Evolutionary conservation across 2,329 filamentous ascomycete species (phyloP).

Genomic region (Sphaceloma murrayae): DNA sequence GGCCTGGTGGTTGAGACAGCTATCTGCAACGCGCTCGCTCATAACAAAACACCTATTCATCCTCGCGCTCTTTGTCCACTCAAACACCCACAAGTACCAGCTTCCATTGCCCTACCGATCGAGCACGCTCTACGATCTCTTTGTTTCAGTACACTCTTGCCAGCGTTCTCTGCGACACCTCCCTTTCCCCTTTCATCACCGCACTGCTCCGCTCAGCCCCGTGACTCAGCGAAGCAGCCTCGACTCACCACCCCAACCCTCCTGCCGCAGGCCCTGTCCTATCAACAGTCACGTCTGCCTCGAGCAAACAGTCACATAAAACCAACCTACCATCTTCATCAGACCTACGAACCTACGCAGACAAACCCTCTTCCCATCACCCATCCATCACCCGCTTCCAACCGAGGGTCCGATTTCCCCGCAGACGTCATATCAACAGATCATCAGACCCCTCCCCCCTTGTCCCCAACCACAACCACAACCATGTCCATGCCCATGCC

Average conservation of each 20-base stretch:
- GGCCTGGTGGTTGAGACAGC: slow-evolving; percentile 9
- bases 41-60: slow-evolving; percentile 11
- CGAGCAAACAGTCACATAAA: not conserved
- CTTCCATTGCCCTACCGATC: slow-evolving; percentile 4
- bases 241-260: slow-evolving; percentile 3
- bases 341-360: not conserved
- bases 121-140: no score
- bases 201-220: slow-evolving; percentile 6
- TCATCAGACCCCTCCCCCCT: slow-evolving; percentile 1
- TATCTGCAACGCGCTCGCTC: slow-evolving; percentile 7
- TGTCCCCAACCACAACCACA: no score
- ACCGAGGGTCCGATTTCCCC: slow-evolving; percentile 3
- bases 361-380: not conserved
- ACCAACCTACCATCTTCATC: not conserved
- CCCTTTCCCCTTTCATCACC: slow-evolving; percentile 11
- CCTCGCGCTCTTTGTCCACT: slow-evolving; percentile 10
- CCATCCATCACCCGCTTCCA: not conserved
- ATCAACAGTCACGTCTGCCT: slow-evolving; percentile 4
- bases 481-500: slow-evolving; percentile 35
- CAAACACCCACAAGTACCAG: slow-evolving; percentile 1
- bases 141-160: slow-evolving; percentile 5
- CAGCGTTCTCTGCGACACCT: not conserved
- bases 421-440: slow-evolving; percentile 12
- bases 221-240: slow-evolving; percentile 13
- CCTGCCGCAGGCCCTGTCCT: not conserved